Evolutionary conservation across 2,329 filamentous ascomycete genomes (phyloP).

Genomic region (Beauveria bassiana): DNA sequence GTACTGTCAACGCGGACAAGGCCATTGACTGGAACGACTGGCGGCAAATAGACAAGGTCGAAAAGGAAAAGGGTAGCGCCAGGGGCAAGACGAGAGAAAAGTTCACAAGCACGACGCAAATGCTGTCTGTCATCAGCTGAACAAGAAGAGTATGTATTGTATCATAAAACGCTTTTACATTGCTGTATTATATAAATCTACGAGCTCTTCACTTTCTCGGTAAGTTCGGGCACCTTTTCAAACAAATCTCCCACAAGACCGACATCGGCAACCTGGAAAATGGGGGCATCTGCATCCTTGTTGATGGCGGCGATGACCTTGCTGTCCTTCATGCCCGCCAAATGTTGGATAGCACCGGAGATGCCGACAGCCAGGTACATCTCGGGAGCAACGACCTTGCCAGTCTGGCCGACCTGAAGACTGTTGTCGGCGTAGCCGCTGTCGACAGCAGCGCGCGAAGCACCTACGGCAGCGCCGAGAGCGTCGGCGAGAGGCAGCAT

Average conservation of each 20-base stretch:
- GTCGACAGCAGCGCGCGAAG: constrained; percentile 90
- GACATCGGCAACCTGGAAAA: constrained; percentile 96
- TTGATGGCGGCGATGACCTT: constrained; percentile 99
- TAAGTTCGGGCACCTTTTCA: constrained; percentile 90
- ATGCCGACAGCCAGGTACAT: constrained; percentile 94
- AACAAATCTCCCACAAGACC: constrained; percentile 93
- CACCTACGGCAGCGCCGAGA: constrained; percentile 90
- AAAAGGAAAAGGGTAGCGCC: constrained; percentile 56
- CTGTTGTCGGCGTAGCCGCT: constrained; percentile 98
- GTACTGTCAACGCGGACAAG: constrained; percentile 43
- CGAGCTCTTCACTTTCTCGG: constrained; percentile 76
- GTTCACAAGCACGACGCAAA: constrained; percentile 48
- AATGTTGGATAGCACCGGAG: constrained; percentile 92
- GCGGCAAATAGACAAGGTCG: constrained; percentile 71
- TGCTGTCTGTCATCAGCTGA: constrained; percentile 45
- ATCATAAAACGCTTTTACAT: constrained; percentile 18
- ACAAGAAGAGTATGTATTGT: constrained; percentile 14
- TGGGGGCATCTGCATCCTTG: constrained; percentile 93
- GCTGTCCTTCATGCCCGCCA: constrained; percentile 99
- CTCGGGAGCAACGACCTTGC: constrained; percentile 95
- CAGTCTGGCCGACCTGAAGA: constrained; percentile 94
- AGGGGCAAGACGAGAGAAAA: constrained; percentile 75
- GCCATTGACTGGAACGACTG: constrained; percentile 79
- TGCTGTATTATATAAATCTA: constrained; percentile 20
- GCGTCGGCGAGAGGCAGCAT: constrained; percentile 90